A percentile compares a stretch with the other conserved stretches of the same genome.
These are phyloP conservation scores for Spinacia oleracea DNA, from an alignment of 179 eudicot genomes.

Conservation along the genomic window DNA sequence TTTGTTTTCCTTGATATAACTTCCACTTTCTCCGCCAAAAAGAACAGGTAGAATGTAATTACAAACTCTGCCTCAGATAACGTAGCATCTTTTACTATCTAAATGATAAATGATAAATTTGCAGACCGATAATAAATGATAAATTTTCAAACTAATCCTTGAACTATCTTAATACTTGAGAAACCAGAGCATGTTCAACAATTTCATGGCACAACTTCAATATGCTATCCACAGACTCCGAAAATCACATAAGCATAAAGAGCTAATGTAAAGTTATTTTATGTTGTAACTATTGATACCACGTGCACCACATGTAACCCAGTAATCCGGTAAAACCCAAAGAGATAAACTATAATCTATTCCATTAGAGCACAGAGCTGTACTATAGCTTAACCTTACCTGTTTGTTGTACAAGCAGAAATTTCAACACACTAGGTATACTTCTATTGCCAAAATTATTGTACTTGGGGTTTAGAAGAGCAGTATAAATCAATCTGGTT, in stretches of 20 bases:
- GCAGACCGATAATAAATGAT: neutral
- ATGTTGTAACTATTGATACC: neutral
- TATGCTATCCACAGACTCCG: neutral
- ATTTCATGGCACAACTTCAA: neutral
- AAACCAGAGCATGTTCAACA: neutral
- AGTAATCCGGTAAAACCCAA: too few species aligned
- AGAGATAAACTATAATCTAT: too few species aligned
- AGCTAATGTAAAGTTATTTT: neutral
- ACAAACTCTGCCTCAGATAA: neutral
- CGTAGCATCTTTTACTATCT: neutral
- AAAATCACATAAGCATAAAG: neutral
- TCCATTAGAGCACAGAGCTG: too few species aligned
- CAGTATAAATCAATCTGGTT: too few species aligned
- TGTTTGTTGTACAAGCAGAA: too few species aligned
- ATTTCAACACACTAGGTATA: too few species aligned
- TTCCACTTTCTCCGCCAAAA: neutral
- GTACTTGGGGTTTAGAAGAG: too few species aligned
- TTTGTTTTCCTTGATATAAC: neutral
- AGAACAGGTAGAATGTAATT: neutral
- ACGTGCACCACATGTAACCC: too few species aligned
- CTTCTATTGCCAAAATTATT: too few species aligned
- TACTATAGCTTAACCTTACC: too few species aligned
- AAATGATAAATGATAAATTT: neutral
- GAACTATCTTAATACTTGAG: neutral
- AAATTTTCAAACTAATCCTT: neutral